Evolutionary conservation across 805 yeast species (phyloP).

Genomic region (Wickerhamiella azymoides): DNA sequence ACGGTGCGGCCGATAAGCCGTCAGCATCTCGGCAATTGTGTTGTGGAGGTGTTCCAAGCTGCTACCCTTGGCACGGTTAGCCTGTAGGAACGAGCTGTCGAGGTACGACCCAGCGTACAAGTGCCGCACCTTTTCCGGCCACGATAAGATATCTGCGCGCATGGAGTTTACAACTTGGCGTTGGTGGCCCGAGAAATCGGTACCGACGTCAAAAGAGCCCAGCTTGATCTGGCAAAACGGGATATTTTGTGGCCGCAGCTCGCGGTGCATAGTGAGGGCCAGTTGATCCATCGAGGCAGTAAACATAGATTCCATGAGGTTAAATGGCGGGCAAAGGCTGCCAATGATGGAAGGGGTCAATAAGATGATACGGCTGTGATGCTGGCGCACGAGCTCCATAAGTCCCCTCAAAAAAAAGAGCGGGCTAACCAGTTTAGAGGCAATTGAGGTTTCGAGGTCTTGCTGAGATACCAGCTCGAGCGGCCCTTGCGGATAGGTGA

Average conservation of each 20-base stretch:
- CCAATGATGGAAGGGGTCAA: constrained; percentile 45
- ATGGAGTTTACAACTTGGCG: constrained; percentile 23
- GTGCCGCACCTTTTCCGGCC: constrained; percentile 28
- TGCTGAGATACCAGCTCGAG: constrained; percentile 39
- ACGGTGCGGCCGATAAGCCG: constrained; percentile 19
- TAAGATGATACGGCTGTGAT: constrained; percentile 36
- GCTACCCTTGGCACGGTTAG: constrained; percentile 23
- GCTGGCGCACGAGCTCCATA: constrained; percentile 37
- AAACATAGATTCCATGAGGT: constrained; percentile 47
- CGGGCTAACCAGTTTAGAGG: constrained; percentile 35
- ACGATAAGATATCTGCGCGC: constrained; percentile 29
- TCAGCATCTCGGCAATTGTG: constrained; percentile 23
- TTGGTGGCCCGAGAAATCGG: constrained; percentile 18
- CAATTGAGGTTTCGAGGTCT: constrained; percentile 38
- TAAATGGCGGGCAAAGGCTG: constrained; percentile 43
- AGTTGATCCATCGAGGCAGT: constrained; percentile 32
- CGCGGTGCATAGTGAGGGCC: constrained; percentile 30
- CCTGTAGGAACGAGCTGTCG: constrained; percentile 22
- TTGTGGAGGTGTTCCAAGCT: constrained; percentile 20
- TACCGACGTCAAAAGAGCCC: constrained; percentile 34
- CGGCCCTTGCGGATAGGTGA: constrained; percentile 55
- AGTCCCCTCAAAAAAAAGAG: constrained; percentile 43
- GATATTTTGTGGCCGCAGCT: constrained; percentile 30
- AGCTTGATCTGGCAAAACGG: constrained; percentile 33
- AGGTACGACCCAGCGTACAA: constrained; percentile 26